Percentiles rank a stretch among this genome's conserved stretches.
Conservation (phyloP, 192 early-diverging fungal species). For the Coemansia aciculifera region DNA sequence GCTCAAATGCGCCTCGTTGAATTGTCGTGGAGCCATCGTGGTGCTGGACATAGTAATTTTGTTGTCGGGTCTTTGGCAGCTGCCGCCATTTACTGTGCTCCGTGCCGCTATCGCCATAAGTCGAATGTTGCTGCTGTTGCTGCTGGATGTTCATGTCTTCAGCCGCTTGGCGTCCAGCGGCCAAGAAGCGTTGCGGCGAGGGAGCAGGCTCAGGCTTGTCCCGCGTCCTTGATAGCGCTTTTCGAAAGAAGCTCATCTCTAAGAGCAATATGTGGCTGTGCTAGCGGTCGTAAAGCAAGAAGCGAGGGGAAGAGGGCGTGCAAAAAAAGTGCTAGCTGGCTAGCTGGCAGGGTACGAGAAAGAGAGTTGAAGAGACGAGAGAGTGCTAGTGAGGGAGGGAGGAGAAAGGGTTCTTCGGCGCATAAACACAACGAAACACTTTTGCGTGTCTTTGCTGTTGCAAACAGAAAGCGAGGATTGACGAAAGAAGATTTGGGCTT, state of each 20-base stretch:
- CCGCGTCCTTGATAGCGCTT: constrained; percentile 28
- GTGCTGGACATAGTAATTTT: constrained; percentile 8
- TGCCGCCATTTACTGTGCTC: constrained; percentile 4
- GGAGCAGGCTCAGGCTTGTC: constrained; percentile 18
- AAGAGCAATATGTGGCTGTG: background rate
- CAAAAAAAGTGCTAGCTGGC: background rate
- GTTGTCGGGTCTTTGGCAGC: constrained; percentile 13
- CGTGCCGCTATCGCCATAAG: background rate
- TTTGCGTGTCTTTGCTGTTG: background rate
- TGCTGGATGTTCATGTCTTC: constrained; percentile 1
- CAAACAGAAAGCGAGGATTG: background rate
- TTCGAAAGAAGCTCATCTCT: constrained; percentile 40
- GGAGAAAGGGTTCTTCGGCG: background rate
- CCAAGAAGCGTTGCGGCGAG: constrained; percentile 21
- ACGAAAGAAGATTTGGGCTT: background rate
- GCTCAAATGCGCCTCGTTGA: constrained; percentile 20
- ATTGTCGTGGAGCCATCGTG: constrained; percentile 23
- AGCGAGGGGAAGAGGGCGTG: background rate
- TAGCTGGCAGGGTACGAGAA: background rate
- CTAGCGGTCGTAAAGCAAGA: background rate
- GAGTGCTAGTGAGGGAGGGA: background rate
- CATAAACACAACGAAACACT: background rate
- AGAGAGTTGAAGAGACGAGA: background rate
- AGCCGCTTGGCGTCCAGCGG: constrained; percentile 36
- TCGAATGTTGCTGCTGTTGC: constrained; percentile 3